Percentiles rank a stretch among this genome's conserved stretches.
phyloP scores from a whole-genome alignment of 1,139 yeast species.

The Casaregolazyma lundiana region DNA sequence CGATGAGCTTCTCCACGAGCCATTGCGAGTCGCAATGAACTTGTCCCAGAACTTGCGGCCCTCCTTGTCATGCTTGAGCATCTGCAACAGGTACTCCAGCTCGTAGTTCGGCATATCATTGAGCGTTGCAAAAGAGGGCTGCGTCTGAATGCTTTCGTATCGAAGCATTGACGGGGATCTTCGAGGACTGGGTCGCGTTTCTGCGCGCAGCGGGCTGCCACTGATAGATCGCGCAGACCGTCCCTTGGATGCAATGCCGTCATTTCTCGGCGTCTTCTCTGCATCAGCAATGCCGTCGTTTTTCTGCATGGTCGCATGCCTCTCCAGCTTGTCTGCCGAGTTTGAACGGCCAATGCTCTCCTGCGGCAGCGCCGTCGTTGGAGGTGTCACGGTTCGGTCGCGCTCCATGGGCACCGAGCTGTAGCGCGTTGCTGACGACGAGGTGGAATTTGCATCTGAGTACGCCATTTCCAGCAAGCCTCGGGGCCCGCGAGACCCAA shows the following conservation, averaged over 20 bases:
- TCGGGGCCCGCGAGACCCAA: not conserved
- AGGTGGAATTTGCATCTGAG: not conserved
- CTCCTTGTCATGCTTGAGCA: constrained; percentile 2
- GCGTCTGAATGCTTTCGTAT: constrained; percentile 1
- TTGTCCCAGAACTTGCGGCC: constrained; percentile 3
- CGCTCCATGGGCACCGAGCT: not conserved
- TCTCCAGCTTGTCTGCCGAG: no score
- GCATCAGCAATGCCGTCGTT: not conserved
- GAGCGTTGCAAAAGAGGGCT: constrained; percentile 5
- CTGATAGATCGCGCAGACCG: no score
- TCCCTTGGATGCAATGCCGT: not conserved
- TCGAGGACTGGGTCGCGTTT: not conserved
- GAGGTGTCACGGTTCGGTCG: not conserved
- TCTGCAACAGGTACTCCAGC: not conserved
- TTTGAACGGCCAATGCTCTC: not conserved
- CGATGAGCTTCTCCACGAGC: not conserved
- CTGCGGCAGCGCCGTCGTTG: not conserved
- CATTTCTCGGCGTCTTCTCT: not conserved
- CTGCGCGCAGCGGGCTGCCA: no score
- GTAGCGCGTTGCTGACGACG: not conserved
- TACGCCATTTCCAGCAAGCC: not conserved
- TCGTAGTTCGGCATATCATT: not conserved
- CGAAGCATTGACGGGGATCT: not conserved
- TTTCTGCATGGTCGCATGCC: no score
- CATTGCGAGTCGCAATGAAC: not conserved